Base-by-base conservation (phyloP, 2,329 filamentous ascomycete genomes). In the Lasiodiplodia theobromae region DNA sequence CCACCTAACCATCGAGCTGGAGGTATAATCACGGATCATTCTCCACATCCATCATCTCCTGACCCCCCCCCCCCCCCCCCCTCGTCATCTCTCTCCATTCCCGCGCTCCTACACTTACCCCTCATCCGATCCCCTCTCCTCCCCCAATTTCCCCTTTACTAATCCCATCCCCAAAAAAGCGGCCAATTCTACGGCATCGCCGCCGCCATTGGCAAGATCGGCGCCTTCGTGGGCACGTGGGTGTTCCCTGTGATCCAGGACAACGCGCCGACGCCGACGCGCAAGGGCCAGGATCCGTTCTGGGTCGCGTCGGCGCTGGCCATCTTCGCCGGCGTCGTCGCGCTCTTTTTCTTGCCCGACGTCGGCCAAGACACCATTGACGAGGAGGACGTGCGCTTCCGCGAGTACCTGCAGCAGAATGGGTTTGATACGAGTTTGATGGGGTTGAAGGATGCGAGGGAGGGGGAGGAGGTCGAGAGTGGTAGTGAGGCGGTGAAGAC, bases 291-390 rank as follows among this genome's bases (percentile, higher is more conserved):
- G 77, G 93, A 96, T 72, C 94, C 94, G 0, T 97, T 97, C 82
- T 97, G 89, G 79, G 92, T 97, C n/a, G 90, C 90, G 2, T 91
- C 90, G 49, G 84, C 87, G 28, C 79, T 97, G 67, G 96, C 92
- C 72, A 79, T 96, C n/a, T 83, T 97, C 60, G 90, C 89, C 2
- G 93, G 92, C 0, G 79, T 82, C 11, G 77, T 94, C 34, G 87
- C 88, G 1, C 82, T 91, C 10, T 87, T 93, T 73, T 86, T 87
- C 69, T 79, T 97, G 62, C 94, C 94, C 0, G 82, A 92, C 58
- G 91, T 97, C 70, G 89, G 89, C 12, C 88, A 96, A 81, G 91
- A 97, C 74, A 97, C 93, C 0, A 96, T 97, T 71, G 87, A 89
- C 0, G 75, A 86, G 18, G 94, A 97, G 79, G 94, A 97, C 74